Evolutionary conservation across 169 alveolate species (phyloP), one percentile per base, ranked within the genome.

Genomic region (Cyclospora cayetanensis): DNA sequence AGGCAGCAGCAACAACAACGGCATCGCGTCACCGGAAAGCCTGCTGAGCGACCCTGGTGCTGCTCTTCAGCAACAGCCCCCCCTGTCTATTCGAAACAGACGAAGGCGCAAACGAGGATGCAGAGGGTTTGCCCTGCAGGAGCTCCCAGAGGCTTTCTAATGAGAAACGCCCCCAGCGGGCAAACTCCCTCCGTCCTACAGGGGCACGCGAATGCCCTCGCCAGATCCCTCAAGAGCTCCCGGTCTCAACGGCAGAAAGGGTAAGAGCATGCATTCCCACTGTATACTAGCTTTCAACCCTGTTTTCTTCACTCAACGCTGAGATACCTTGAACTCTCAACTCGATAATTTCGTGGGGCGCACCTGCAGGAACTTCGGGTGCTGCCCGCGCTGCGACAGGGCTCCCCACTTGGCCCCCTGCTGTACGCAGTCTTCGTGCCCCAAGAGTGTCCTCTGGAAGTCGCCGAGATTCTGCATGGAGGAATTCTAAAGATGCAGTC

Each of bases 21-120:
- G 52, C 80, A 34, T 42, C 80, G 55, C 55, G 15, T 42, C 50
- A 27, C 52, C 34, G 15, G 52, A 0, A 68, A 29, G 55, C 55
- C 43, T 34, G 80, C 80, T 68, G n/a, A n/a, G n/a, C n/a, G n/a
- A n/a, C n/a, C n/a, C n/a, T n/a, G 80, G 52, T 68, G 80, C 80
- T 68, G 46, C 80, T 11, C 22, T 20, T 20, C 80, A 68, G 80
- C 80, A 29, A 11, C n/a, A 41, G 76, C 43, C 18, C 39, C 76
- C 39, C 76, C 12, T 2, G n/a, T 3, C 76, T 27, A 11, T 65
- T 31, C 31, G 34, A 1, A 2, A 41, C 76, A 65, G 76, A 35
- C n/a, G 15, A 65, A n/a, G 31, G 9, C 41, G 18, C 39, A 12
- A 31, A 65, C 43, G 39, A n/a, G 12, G 12, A 65, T n/a, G n/a